Evolutionary conservation across 2,329 filamentous ascomycete species (phyloP).

Genomic region (Verticillium nonalfalfae): DNA sequence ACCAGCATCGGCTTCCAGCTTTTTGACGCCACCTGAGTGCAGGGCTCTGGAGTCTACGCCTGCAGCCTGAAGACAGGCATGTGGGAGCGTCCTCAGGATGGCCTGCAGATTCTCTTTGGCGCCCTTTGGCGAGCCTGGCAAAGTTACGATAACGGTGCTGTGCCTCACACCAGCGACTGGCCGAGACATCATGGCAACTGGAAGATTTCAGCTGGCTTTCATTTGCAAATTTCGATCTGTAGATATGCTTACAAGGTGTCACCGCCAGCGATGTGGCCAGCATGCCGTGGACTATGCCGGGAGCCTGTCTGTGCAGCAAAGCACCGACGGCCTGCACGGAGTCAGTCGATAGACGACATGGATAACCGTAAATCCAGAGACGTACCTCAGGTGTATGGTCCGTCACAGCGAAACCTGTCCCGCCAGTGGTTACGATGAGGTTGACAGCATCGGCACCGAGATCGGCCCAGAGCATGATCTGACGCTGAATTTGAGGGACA

Average conservation of each 20-base stretch:
- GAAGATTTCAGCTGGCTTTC: conserved; percentile 12
- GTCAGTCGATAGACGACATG: background rate
- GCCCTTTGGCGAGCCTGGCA: conserved; percentile 92
- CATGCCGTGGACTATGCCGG: conserved; percentile 94
- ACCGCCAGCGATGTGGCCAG: conserved; percentile 74
- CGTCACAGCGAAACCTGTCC: conserved; percentile 82
- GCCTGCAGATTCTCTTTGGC: conserved; percentile 90
- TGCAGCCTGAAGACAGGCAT: conserved; percentile 86
- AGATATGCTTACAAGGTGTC: conserved; percentile 71
- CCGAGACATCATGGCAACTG: conserved; percentile 94
- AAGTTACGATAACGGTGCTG: conserved; percentile 74
- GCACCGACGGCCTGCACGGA: conserved; percentile 62
- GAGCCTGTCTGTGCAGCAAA: conserved; percentile 77
- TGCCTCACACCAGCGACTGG: conserved; percentile 85
- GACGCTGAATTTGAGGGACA: conserved; percentile 65
- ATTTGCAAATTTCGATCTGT: background rate
- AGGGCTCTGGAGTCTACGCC: conserved; percentile 74
- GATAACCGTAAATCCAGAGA: background rate
- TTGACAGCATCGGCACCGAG: conserved; percentile 53
- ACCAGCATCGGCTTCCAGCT: conserved; percentile 78
- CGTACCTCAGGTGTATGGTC: conserved; percentile 83
- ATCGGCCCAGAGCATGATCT: conserved; percentile 70
- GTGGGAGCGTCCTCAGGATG: conserved; percentile 82
- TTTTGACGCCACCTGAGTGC: conserved; percentile 75
- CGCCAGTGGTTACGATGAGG: conserved; percentile 81